Evolutionary conservation across 192 early-diverging fungal genomes (phyloP), one percentile per base, ranked within the genome.

Genomic region (Entophlyctis helioformis): DNA sequence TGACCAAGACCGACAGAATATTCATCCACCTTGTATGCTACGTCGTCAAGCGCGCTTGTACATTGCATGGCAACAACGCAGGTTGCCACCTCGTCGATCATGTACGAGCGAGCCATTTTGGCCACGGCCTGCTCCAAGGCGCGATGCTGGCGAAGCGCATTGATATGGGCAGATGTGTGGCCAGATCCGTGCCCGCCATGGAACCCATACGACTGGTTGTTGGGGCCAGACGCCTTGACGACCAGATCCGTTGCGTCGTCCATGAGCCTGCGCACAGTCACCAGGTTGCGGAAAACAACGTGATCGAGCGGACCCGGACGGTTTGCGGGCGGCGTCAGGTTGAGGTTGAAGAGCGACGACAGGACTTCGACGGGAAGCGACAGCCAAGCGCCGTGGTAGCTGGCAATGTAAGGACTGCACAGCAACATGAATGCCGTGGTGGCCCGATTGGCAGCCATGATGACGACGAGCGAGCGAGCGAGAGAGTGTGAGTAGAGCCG

Each of bases 371-470:
- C 27, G 0, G 64, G 64, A 1, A 66, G 49, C 19, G 60, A 58
- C 19, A 58, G 55, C 64, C 64, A 66, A 7, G 61, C 60, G 9
- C 64, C 64, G 46, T 66, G 64, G 43, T 64, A 66, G 43, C 50
- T 54, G 15, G 61, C 61, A 19, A 63, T 63, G 56, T 63, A 63
- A 4, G 61, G 61, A 44, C 55, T 57, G 41, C 11, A 24, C 9
- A 18, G 39, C 18, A 29, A 9, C 34, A 31, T 28, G 1, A 29
- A 51, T 16, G 21, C 0, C 16, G 33, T 18, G 13, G 48, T 2
- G n/a, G n/a, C n/a, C n/a, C n/a, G n/a, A n/a, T n/a, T n/a, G n/a
- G n/a, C n/a, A n/a, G n/a, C n/a, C n/a, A n/a, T n/a, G n/a, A n/a
- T n/a, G n/a, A n/a, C n/a, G n/a, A n/a, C n/a, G n/a, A n/a, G n/a